These are phyloP conservation scores for Pilatotrama ljubarskyi DNA, from an alignment of 768 basidiomycete species.

Conservation along the genomic window DNA sequence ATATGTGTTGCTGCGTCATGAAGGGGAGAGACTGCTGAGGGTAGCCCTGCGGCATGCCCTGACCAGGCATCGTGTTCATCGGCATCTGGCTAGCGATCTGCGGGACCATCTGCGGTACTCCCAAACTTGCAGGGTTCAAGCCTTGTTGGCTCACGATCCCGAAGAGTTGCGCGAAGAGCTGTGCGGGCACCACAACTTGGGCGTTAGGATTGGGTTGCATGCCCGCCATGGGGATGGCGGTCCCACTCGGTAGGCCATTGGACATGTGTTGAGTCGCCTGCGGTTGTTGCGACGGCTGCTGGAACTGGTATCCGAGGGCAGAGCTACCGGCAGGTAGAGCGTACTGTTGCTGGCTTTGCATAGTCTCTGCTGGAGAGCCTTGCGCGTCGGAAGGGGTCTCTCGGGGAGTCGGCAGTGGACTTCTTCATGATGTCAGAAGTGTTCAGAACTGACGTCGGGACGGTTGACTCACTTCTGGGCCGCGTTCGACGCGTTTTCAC, in stretches of 20 bases:
- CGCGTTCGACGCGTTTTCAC: background rate
- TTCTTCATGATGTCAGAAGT: constrained; percentile 41
- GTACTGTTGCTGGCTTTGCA: background rate
- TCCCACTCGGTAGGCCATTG: background rate
- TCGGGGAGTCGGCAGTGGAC: constrained; percentile 62
- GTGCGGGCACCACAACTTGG: constrained; percentile 1
- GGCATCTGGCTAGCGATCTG: background rate
- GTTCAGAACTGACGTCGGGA: constrained; percentile 1
- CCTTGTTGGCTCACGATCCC: constrained; percentile 9
- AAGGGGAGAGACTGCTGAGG: constrained; percentile 4
- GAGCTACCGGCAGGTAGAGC: background rate
- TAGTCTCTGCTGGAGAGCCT: background rate
- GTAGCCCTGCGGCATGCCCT: background rate
- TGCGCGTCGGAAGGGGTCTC: constrained; percentile 42
- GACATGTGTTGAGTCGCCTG: background rate
- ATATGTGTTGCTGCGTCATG: background rate
- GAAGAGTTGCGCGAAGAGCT: constrained; percentile 3
- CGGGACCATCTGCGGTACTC: background rate
- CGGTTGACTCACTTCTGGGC: constrained; percentile 45
- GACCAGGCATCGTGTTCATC: constrained; percentile 6
- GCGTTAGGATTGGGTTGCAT: constrained; percentile 3
- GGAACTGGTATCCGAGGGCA: background rate
- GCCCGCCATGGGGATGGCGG: background rate
- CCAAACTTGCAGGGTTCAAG: background rate
- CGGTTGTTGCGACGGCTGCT: background rate